A percentile compares a stretch with the other conserved stretches of the same genome.
These are phyloP conservation scores for Pittosporum tobira DNA, from an alignment of 129 eudicot species.

Conservation along the genomic window DNA sequence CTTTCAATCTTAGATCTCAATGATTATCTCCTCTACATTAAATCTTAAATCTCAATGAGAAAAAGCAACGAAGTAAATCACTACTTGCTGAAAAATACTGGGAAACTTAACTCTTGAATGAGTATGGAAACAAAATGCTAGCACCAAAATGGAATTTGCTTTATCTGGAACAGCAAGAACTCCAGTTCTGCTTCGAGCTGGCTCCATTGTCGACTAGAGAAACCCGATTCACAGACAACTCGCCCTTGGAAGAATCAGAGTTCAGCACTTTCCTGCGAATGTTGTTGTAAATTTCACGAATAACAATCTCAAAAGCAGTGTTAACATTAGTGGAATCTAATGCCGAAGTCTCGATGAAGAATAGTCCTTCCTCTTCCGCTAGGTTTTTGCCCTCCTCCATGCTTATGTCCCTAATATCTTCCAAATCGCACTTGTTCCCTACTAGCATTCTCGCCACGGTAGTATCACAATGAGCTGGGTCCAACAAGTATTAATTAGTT, in stretches of 20 bases:
- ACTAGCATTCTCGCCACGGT: constrained; percentile 33
- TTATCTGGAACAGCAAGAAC: constrained; percentile 52
- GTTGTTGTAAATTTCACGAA: constrained; percentile 29
- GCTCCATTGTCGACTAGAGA: constrained; percentile 28
- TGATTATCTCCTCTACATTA: too few species aligned
- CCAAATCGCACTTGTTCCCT: constrained; percentile 37
- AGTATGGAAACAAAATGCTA: too few species aligned
- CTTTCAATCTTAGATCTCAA: too few species aligned
- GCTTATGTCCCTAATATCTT: constrained; percentile 29
- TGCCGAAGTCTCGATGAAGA: constrained; percentile 47
- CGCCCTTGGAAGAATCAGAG: constrained; percentile 38
- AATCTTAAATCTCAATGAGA: too few species aligned
- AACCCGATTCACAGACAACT: constrained; percentile 31
- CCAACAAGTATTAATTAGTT: too few species aligned
- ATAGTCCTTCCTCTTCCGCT: constrained; percentile 38
- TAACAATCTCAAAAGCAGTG: constrained; percentile 34
- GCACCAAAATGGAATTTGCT: too few species aligned
- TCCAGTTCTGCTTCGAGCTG: constrained; percentile 27
- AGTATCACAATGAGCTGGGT: constrained; percentile 37
- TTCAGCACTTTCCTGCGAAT: constrained; percentile 35
- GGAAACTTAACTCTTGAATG: too few species aligned
- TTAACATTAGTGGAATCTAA: constrained; percentile 32
- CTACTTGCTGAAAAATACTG: too few species aligned
- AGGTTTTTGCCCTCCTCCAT: constrained; percentile 28
- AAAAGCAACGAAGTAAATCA: too few species aligned